phyloP scores from a whole-genome alignment of 2,329 filamentous ascomycete species.

The Graphilbum ipis-grandicollis region DNA sequence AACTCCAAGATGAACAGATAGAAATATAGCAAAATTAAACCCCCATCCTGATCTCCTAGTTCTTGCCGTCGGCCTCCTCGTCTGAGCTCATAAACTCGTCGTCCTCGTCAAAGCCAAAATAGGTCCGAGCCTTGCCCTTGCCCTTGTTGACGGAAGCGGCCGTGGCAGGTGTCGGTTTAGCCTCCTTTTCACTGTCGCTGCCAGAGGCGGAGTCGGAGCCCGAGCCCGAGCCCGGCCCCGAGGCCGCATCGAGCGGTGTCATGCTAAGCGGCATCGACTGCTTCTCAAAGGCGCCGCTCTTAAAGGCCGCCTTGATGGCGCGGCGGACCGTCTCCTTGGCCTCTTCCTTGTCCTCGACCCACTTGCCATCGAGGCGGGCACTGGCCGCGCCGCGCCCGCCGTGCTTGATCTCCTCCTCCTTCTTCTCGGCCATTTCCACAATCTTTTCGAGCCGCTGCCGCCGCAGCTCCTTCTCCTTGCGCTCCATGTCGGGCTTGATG shows the following conservation, averaged over 20 bases:
- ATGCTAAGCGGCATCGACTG: too few relatives aligned
- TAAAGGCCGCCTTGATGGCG: constrained; percentile 55
- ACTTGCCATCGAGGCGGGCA: constrained; percentile 67
- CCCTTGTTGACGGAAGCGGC: constrained; percentile 11
- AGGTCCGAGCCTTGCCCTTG: constrained; percentile 26
- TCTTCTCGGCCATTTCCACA: constrained; percentile 66
- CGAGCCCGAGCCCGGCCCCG: constrained; percentile 24
- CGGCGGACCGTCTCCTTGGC: constrained; percentile 67
- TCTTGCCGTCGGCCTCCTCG: constrained; percentile 30
- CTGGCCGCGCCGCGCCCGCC: constrained; percentile 48
- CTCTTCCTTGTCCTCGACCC: constrained; percentile 91
- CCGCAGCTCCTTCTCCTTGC: constrained; percentile 76
- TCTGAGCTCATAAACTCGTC: constrained; percentile 58
- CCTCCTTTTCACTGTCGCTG: constrained; percentile 14
- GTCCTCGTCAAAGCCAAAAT: constrained; percentile 67
- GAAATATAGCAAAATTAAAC: too few relatives aligned
- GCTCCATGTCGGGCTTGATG: constrained; percentile 94
- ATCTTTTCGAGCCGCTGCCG: constrained; percentile 76
- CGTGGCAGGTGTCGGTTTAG: constrained; percentile 14
- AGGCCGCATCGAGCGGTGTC: constrained; percentile 32
- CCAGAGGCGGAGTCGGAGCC: constrained; percentile 6
- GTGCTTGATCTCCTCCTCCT: constrained; percentile 65
- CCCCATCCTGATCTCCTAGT: constrained; percentile 3
- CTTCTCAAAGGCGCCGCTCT: constrained; percentile 43
- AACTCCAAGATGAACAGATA: too few relatives aligned